phyloP scores from a whole-genome alignment of 352 stramenopile genomes.

The Peronosclerospora sorghi region DNA sequence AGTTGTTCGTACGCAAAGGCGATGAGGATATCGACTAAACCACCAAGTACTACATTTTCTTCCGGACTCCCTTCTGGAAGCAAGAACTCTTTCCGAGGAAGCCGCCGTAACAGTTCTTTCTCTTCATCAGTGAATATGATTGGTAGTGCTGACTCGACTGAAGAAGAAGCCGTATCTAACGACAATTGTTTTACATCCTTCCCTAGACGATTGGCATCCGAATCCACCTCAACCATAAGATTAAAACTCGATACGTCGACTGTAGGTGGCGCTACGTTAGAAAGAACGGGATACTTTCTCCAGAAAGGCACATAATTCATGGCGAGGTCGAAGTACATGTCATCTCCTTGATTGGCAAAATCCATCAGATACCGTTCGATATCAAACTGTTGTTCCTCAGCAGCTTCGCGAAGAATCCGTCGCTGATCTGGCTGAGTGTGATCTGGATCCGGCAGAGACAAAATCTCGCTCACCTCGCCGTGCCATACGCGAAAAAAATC shows the following conservation, averaged over 20 bases:
- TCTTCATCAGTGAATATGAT: slow-evolving; percentile 46
- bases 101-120: slow-evolving; percentile 54
- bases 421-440: slow-evolving; percentile 60
- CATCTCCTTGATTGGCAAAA: slow-evolving; percentile 82
- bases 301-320: slow-evolving; percentile 88
- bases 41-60: slow-evolving; percentile 55
- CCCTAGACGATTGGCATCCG: slow-evolving; percentile 13
- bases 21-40: slow-evolving; percentile 90
- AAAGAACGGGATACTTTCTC: slow-evolving; percentile 26
- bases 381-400: slow-evolving; percentile 92
- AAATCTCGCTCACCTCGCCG: slow-evolving; percentile 85
- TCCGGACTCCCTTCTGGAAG: slow-evolving; percentile 43
- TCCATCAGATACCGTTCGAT: slow-evolving; percentile 93
- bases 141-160: neutral
- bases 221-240: slow-evolving; percentile 32
- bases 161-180: slow-evolving; percentile 5
- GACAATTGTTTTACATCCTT: slow-evolving; percentile 15
- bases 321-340: slow-evolving; percentile 89
- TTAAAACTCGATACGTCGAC: slow-evolving; percentile 12
- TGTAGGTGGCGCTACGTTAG: neutral
- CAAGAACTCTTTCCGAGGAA: slow-evolving; percentile 78
- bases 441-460: slow-evolving; percentile 89
- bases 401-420: slow-evolving; percentile 51
- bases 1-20: slow-evolving; percentile 94
- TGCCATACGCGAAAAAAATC: slow-evolving; percentile 90